Evolutionary conservation across 2,329 filamentous ascomycete genomes (phyloP).

Genomic region (Phaeomoniella chlamydospora): DNA sequence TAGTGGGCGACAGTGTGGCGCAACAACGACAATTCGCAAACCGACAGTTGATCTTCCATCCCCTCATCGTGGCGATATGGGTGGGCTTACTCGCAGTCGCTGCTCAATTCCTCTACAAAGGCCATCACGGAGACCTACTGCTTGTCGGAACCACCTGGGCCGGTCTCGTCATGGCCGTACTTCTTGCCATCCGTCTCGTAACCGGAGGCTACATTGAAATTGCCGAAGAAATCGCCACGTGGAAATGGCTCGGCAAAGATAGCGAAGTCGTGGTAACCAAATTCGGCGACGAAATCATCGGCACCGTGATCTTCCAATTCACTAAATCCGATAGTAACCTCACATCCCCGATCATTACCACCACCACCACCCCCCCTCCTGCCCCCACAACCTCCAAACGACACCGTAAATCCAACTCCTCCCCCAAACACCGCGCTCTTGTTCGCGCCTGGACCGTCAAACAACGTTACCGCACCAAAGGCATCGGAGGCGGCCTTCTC

Average conservation of each 20-base stretch:
- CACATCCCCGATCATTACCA: not conserved
- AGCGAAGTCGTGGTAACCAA: conserved; percentile 52
- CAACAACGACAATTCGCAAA: conserved; percentile 63
- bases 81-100: conserved; percentile 22
- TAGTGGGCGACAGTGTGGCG: conserved; percentile 69
- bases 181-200: conserved; percentile 46
- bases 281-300: conserved; percentile 56
- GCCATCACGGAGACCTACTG: conserved; percentile 32
- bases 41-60: conserved; percentile 48
- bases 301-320: conserved; percentile 44
- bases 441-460: conserved; percentile 74
- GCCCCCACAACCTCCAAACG: not conserved
- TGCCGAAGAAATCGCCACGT: conserved; percentile 43
- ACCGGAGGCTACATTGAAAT: conserved; percentile 47
- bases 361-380: not conserved
- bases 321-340: not conserved
- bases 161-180: conserved; percentile 47
- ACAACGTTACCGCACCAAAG: conserved; percentile 52
- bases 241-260: conserved; percentile 46
- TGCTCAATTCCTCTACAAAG: conserved; percentile 22
- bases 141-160: conserved; percentile 43
- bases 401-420: not conserved
- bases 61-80: conserved; percentile 27
- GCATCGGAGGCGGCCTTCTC: conserved; percentile 58
- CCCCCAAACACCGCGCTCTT: conserved; percentile 24